Evolutionary conservation across 768 basidiomycete species (phyloP), one percentile per base, ranked within the genome.

Genomic region (Tylopilus subfusipes): DNA sequence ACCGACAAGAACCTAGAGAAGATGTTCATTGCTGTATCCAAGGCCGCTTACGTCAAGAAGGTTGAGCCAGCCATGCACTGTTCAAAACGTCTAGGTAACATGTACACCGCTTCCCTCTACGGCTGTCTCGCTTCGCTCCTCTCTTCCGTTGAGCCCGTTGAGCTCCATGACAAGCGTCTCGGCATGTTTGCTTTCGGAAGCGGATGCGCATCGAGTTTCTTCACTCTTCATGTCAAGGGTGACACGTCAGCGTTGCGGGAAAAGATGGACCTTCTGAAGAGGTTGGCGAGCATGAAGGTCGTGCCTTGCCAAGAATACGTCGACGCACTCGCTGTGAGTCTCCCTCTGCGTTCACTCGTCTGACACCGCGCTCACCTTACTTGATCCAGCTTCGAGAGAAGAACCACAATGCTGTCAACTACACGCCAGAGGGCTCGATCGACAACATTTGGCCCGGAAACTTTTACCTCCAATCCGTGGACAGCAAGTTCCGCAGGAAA

Each of bases 1-100:
- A 83, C 84, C n/a, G 93, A 98, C 79, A 99, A 98, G 79, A 81
- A 77, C 62, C 83, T 98, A 63, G 97, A 99, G 73, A 98, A 98
- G 81, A 85, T 88, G 8, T 97, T 99, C 75, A 82, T 97, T 46
- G 74, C 72, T n/a, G 76, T 85, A 53, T 86, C 88, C 52, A 92
- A 93, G 68, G 72, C 79, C 9, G 78, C 81, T 19, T 97, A 93
- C 74, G 79, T 81, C 54, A 74, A 80, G 58, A 85, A 86, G 66
- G 88, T 93, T 19, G 83, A 83, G 59, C 90, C 93, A 9, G 80
- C 78, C 24, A 94, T 96, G 84, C 83, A 85, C 52, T 89, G 87
- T 76, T 93, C 94, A 25, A 83, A 84, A 67, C 86, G 94, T 42
- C 83, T 96, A 60, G 97, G 97, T 14, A 98, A 99, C 84, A 96